phyloP scores from a whole-genome alignment of 2,329 filamentous ascomycete genomes.

The Moelleriella libera region DNA sequence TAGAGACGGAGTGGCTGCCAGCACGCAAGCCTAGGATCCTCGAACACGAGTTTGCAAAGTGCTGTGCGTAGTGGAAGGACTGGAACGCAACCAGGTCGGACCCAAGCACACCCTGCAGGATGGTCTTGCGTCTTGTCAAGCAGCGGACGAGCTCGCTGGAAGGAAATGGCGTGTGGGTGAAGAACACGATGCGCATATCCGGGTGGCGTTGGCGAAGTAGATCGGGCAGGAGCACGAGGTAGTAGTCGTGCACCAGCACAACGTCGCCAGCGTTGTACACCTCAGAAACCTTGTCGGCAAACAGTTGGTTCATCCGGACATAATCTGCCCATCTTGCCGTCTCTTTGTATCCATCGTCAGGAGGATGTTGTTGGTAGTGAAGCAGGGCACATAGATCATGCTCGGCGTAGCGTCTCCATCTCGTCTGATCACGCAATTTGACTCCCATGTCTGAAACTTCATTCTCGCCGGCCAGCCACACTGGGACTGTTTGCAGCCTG shows the following conservation, averaged over 20 bases:
- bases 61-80: constrained; percentile 83
- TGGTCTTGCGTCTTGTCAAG: constrained; percentile 71
- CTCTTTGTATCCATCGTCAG: constrained; percentile 67
- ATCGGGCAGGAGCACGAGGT: constrained; percentile 75
- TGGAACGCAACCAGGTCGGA: constrained; percentile 90
- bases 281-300: constrained; percentile 75
- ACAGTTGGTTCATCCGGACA: constrained; percentile 78
- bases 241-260: constrained; percentile 85
- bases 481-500: constrained; percentile 65
- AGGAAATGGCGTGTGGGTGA: constrained; percentile 83
- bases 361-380: constrained; percentile 88
- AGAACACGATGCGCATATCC: constrained; percentile 86
- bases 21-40: constrained; percentile 76
- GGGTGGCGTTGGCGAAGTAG: constrained; percentile 73
- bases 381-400: constrained; percentile 84
- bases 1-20: constrained; percentile 67
- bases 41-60: constrained; percentile 87
- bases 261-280: constrained; percentile 85
- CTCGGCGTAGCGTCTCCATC: constrained; percentile 83
- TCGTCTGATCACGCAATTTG: constrained; percentile 61
- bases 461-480: constrained; percentile 75
- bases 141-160: constrained; percentile 90
- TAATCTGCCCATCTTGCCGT: constrained; percentile 85
- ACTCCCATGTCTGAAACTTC: constrained; percentile 37
- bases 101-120: constrained; percentile 76